A percentile compares a stretch with the other conserved stretches of the same genome.
phyloP scores from a whole-genome alignment of 345 rosid species.

The Draba incana region DNA sequence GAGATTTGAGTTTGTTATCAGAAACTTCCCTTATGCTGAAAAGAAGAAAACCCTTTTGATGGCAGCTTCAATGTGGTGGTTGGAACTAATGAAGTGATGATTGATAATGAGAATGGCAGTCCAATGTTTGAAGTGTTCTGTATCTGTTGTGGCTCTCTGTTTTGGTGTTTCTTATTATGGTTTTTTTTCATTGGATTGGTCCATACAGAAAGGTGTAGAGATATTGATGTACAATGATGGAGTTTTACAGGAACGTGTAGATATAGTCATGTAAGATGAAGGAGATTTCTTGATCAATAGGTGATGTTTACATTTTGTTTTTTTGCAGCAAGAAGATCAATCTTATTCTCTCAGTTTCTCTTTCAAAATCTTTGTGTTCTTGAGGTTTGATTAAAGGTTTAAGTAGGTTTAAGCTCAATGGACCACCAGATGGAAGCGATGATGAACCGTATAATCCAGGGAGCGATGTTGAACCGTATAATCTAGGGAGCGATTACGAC shows the following conservation, averaged over 20 bases:
- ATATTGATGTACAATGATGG: no score
- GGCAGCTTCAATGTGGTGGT: conserved; percentile 3
- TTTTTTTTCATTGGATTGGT: background rate
- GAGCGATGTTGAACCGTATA: no score
- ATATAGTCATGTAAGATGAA: conserved; percentile 2
- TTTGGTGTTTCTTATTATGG: background rate
- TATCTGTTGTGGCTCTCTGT: background rate
- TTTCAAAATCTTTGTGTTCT: no score
- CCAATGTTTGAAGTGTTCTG: background rate
- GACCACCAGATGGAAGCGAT: background rate
- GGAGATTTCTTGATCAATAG: conserved; percentile 11
- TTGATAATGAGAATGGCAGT: background rate
- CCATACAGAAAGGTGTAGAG: background rate
- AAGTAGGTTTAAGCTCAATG: background rate
- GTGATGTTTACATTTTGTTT: background rate
- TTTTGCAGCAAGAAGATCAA: background rate
- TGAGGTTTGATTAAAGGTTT: background rate
- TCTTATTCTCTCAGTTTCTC: background rate
- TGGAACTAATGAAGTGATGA: background rate
- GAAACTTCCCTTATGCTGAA: no score
- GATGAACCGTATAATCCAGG: no score
- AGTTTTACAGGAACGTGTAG: background rate
- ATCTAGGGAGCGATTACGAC: background rate
- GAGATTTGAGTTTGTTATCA: no score
- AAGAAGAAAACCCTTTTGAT: background rate